Evolutionary conservation across 176 grass and related monocot genomes (phyloP), one percentile per base, ranked within the genome.

Genomic region (Hordeum marinum): DNA sequence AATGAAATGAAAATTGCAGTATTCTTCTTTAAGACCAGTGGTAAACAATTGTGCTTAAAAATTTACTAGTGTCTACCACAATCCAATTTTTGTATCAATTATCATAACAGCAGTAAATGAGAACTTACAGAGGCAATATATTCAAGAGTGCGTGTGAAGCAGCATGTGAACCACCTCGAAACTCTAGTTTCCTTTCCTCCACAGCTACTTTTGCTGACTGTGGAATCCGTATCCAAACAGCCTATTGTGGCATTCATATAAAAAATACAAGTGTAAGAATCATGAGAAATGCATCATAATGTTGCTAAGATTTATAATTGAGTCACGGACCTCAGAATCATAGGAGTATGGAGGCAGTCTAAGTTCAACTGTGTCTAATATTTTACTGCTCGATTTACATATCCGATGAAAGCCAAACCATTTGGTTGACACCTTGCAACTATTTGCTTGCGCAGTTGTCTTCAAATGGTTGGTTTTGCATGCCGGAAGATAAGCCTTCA

Each of bases 361-460:
- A 85, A 98, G 93, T 46, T 93, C 83, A 24, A 94, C 27, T 11
- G 72, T 92, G 66, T 98, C 93, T 50, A 88, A 92, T 87, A 95
- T 95, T 86, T 81, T 77, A 77, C 93, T 92, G 81, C 83, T 90
- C 45, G 93, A 72, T 92, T 91, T 93, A 79, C 83, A 90, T 87
- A 98, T 94, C 27, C 90, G 90, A 85, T 95, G 90, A 94, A 94
- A 98, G 6, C 93, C 96, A 93, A 98, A 98, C 96, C 96, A 98
- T 86, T 86, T 95, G 43, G 91, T 98, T 72, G 90, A 95, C 68
- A 98, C 89, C 66, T 79, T 88, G 69, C 96, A 95, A 85, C 85
- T 61, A 94, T 94, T 92, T 91, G 91, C 91, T 88, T 84, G 89
- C 14, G 96, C 91, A 57, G 68, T 95, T 80, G 96, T 95, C 80